Conservation (phyloP, 2,329 filamentous ascomycete species). For the Dichotomopilus funicola region DNA sequence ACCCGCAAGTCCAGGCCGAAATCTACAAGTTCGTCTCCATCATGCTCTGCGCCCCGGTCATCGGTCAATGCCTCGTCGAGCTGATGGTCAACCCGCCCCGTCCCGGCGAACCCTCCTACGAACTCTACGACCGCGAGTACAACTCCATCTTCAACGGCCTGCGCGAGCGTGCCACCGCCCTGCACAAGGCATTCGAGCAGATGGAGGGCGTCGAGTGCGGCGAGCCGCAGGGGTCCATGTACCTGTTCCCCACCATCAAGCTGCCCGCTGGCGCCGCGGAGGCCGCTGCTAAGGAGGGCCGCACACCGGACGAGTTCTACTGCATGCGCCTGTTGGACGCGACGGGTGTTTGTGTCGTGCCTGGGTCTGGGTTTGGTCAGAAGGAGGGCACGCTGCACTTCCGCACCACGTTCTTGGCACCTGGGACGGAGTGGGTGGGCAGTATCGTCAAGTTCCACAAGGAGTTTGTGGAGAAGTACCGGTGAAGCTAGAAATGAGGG, state of each 20-base stretch:
- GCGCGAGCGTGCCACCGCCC: slow-evolving; percentile 69
- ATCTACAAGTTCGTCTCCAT: slow-evolving; percentile 99
- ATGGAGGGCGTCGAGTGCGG: slow-evolving; percentile 97
- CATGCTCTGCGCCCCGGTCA: slow-evolving; percentile 89
- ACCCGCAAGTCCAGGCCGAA: slow-evolving; percentile 76
- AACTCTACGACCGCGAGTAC: slow-evolving; percentile 81
- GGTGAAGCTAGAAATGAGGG: slow-evolving; percentile 26
- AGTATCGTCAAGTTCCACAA: slow-evolving; percentile 84
- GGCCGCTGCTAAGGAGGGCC: slow-evolving; percentile 67
- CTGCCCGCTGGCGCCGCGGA: slow-evolving; percentile 69
- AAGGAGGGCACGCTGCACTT: slow-evolving; percentile 88
- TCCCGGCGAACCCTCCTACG: slow-evolving; percentile 74
- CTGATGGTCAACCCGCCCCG: slow-evolving; percentile 95
- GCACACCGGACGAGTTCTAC: slow-evolving; percentile 86
- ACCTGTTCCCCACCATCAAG: slow-evolving; percentile 92
- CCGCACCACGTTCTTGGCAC: slow-evolving; percentile 92
- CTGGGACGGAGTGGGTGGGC: slow-evolving; percentile 90
- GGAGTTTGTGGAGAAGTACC: slow-evolving; percentile 81
- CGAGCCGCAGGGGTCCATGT: slow-evolving; percentile 91
- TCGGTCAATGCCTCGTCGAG: slow-evolving; percentile 94
- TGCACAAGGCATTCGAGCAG: slow-evolving; percentile 82
- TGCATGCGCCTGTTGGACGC: slow-evolving; percentile 83
- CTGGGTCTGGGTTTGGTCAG: slow-evolving; percentile 90
- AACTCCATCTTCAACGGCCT: slow-evolving; percentile 73
- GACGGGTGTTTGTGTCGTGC: slow-evolving; percentile 90